Evolutionary conservation across 495 filamentous ascomycete genomes (phyloP), one percentile per base, ranked within the genome.

Genomic region (Lasiosphaeria miniovina): DNA sequence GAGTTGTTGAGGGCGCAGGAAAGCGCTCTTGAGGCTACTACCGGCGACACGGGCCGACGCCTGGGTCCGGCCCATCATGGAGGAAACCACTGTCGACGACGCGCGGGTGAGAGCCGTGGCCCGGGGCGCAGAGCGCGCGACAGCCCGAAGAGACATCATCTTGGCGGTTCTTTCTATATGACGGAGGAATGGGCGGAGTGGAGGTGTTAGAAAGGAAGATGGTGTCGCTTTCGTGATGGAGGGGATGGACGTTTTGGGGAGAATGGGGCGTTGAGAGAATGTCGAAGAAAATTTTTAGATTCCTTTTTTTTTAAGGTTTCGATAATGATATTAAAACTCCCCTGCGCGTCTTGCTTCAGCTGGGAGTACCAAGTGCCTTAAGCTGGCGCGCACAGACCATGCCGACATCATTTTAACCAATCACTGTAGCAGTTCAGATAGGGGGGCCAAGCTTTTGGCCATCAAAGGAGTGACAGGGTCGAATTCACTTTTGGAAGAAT

Each of bases 141-240:
- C 70, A 59, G 82, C 77, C 71, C 90, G 85, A 49, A 94, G 77
- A 54, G 89, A 91, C 71, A 91, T 74, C 90, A 93, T 94, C 67
- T 67, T 88, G 81, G 15, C 32, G 43, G 45, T 49, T 24, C 24
- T 24, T 24, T 24, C 2, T 24, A 24, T 24, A 24, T 24, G 0
- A 24, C 24, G 24, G 49, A 40, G 41, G 15, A 46, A 36, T 32
- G 52, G 48, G 51, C 36, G 24, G 43, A 24, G 48, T 48, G 59
- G 58, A 49, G 38, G 54, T 63, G 54, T 50, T 52, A 4, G 56
- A 9, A 36, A 52, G 36, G 33, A 51, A 36, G 60, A 57, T 40
- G 51, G 36, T 54, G 36, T 14, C 24, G 40, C 36, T n/a, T 32
- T 40, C 32, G 46, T 31, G 49, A 36, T 36, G 15, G 31, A 45